These are phyloP conservation scores for Fusarium oxysporum DNA, from an alignment of 2,329 filamentous ascomycete genomes.

Conservation along the genomic window DNA sequence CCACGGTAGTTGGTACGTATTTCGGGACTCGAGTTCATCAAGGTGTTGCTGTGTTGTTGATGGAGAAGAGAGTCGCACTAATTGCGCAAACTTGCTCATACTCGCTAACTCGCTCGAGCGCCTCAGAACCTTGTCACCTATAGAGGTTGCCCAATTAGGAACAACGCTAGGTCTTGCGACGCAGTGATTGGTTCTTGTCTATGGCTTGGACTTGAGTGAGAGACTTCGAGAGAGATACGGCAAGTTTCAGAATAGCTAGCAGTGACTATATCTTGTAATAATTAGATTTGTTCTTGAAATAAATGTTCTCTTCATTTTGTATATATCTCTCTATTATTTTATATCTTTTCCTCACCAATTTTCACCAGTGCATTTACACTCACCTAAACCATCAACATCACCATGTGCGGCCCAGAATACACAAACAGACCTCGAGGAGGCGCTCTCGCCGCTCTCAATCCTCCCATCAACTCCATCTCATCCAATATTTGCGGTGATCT, in stretches of 20 bases:
- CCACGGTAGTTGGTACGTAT: conserved; percentile 6
- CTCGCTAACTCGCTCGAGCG: conserved; percentile 28
- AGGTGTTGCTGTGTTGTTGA: conserved; percentile 27
- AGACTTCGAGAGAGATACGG: conserved; percentile 35
- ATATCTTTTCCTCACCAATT: not conserved
- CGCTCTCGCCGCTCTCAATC: conserved; percentile 58
- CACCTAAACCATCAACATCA: conserved; percentile 32
- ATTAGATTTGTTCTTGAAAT: not conserved
- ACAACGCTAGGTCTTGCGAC: conserved; percentile 28
- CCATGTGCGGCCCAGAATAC: conserved; percentile 60
- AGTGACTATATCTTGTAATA: not conserved
- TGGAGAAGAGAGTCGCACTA: not conserved
- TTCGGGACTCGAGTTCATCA: conserved; percentile 26
- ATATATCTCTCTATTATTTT: not conserved
- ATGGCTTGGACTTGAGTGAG: conserved; percentile 11
- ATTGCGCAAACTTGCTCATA: conserved; percentile 47
- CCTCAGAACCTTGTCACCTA: not conserved
- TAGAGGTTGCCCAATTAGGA: conserved; percentile 43
- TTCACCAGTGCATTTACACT: not conserved
- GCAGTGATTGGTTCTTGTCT: conserved; percentile 45
- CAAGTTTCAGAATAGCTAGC: not conserved
- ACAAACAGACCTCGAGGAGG: conserved; percentile 57
- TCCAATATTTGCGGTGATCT: conserved; percentile 51
- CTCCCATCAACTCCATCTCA: conserved; percentile 35
- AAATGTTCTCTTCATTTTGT: no score